Evolutionary conservation across 2,329 filamentous ascomycete species (phyloP), one percentile per base, ranked within the genome.

Genomic region (Thermothelomyces thermophilus): DNA sequence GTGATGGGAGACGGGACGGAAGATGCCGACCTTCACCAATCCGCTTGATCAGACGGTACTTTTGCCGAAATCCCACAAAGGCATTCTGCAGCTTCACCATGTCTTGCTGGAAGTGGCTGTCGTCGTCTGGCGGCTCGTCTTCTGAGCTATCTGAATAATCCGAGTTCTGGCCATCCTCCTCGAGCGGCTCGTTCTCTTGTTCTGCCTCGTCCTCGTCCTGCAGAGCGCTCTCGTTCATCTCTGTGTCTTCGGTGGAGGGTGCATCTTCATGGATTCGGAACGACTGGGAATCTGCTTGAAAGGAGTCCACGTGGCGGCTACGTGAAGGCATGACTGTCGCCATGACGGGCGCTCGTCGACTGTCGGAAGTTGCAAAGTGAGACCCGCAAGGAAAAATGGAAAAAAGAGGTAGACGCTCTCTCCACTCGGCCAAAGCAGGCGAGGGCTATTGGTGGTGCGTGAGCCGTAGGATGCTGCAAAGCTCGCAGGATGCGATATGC

Each of bases 1-100:
- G 9, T 31, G 14, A 31, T 31, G 14, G 13, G 2, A 8, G 10
- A 13, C n/a, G 16, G 6, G 4, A 14, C 22, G 47, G 5, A 28
- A 60, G 8, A 42, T 22, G 33, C 63, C 50, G 70, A 90, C 90
- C 93, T 79, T 98, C 93, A 63, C 93, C 93, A 63, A 98, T 98
- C 55, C 91, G 85, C 70, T 96, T 96, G 65, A 98, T 93, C 48
- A 98, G 71, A 46, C 90, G 84, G 69, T 91, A 98, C 51, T 84
- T 82, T 61, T 87, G 78, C 57, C 80, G 85, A 66, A 97, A 94
- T 45, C 86, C 87, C 33, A 83, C 83, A 65, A 97, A 96, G 30
- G 83, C 85, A 47, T 82, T 75, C 60, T 91, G 84, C 50, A 98
- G 81, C 58, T 83, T 87, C 46, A 82, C 80, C 80, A 98, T 98